A percentile compares a stretch with the other conserved stretches of the same genome.
These are phyloP conservation scores for Beauveria varroae DNA, from an alignment of 2,329 filamentous ascomycete species.

Conservation along the genomic window DNA sequence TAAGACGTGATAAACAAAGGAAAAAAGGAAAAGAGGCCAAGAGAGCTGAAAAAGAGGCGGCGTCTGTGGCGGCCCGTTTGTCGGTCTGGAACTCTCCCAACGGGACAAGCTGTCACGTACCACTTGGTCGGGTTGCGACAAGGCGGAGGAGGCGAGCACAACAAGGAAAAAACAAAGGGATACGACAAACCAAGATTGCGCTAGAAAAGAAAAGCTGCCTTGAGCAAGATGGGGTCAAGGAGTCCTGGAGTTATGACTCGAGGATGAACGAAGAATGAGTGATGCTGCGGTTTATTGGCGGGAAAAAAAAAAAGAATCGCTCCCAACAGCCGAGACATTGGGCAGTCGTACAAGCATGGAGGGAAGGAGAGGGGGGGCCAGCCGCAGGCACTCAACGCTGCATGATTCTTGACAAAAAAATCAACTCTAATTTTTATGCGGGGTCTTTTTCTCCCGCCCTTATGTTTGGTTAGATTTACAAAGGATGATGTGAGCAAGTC, in stretches of 20 bases:
- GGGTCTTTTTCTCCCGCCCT: too few species aligned
- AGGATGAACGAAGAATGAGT: not conserved
- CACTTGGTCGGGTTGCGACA: constrained; percentile 3
- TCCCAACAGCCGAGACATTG: constrained; percentile 8
- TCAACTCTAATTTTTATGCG: too few species aligned
- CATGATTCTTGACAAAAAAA: too few species aligned
- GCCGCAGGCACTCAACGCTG: too few species aligned
- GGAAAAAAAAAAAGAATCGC: too few species aligned
- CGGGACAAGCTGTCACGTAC: not conserved
- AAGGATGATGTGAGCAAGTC: too few species aligned
- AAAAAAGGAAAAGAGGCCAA: not conserved
- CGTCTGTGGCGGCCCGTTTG: not conserved
- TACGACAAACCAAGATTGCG: not conserved
- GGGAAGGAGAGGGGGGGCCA: not conserved
- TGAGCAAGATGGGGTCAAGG: not conserved
- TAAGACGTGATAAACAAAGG: not conserved
- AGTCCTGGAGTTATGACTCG: not conserved
- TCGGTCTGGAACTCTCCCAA: constrained; percentile 6
- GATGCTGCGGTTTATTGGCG: too few species aligned
- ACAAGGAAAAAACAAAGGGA: not conserved
- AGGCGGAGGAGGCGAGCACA: not conserved
- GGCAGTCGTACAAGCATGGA: not conserved
- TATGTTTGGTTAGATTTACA: too few species aligned
- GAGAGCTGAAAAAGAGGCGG: not conserved
- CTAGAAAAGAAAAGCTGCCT: not conserved